A percentile compares a stretch with the other conserved stretches of the same genome.
Evolutionary conservation across 2,329 filamentous ascomycete genomes (phyloP).

Genomic region (Basipetospora chlamydospora): DNA sequence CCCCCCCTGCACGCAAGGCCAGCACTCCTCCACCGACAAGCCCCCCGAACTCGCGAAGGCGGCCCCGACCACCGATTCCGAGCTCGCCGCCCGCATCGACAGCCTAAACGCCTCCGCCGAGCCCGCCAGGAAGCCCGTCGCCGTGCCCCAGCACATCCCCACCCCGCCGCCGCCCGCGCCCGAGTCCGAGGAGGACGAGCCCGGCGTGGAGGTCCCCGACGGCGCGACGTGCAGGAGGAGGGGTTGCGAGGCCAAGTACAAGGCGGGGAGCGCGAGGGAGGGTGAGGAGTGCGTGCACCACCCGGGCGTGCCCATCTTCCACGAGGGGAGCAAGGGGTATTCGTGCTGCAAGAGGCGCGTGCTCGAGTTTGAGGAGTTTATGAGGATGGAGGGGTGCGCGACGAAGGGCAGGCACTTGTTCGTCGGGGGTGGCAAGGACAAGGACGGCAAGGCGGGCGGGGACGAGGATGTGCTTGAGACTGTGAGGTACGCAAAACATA

Average conservation of each 20-base stretch:
- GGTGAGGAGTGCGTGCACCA: constrained; percentile 76
- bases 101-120: constrained; percentile 33
- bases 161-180: constrained; percentile 45
- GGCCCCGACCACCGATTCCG: constrained; percentile 25
- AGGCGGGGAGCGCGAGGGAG: constrained; percentile 42
- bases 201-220: constrained; percentile 54
- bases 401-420: constrained; percentile 75
- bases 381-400: constrained; percentile 86
- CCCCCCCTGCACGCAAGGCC: constrained; percentile 80
- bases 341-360: constrained; percentile 92
- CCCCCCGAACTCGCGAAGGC: constrained; percentile 49
- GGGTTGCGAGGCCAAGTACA: constrained; percentile 56
- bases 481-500: constrained; percentile 57
- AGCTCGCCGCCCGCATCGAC: constrained; percentile 31
- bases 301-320: constrained; percentile 82
- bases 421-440: constrained; percentile 59
- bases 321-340: constrained; percentile 97
- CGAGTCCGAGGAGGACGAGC: constrained; percentile 81
- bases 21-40: constrained; percentile 74
- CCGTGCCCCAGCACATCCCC: constrained; percentile 29
- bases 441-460: constrained; percentile 30
- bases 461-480: constrained; percentile 65
- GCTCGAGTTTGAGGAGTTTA: constrained; percentile 93
- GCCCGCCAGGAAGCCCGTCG: constrained; percentile 24
- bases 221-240: constrained; percentile 65